A percentile compares a stretch with the other conserved stretches of the same genome.
Evolutionary conservation across 106 monocot species (phyloP).

Genomic region (Dioscorea dumetorum): DNA sequence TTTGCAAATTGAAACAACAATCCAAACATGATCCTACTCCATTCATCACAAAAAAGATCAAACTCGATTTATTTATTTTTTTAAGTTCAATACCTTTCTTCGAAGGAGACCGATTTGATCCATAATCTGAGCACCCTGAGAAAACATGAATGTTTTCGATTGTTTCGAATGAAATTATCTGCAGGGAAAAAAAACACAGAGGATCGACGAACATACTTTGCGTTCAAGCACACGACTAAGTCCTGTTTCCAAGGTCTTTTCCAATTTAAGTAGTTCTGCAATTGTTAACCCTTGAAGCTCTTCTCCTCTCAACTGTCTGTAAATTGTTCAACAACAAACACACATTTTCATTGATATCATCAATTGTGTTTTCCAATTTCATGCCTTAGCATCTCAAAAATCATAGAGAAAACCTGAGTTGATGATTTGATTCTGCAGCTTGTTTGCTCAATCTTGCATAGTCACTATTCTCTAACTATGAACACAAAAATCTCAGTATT

Average conservation of each 20-base stretch:
- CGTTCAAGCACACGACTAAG: slow-evolving; percentile 30
- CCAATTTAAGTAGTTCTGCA: slow-evolving; percentile 51
- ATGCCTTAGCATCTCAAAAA: neutral
- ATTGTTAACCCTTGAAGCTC: slow-evolving; percentile 52
- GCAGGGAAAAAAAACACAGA: neutral
- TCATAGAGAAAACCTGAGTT: slow-evolving; percentile 31
- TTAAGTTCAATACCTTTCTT: slow-evolving; percentile 40
- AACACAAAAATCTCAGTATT: neutral
- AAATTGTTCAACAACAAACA: neutral
- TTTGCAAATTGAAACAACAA: neutral
- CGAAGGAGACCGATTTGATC: slow-evolving; percentile 45
- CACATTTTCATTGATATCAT: neutral
- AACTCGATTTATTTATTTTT: neutral
- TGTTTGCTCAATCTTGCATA: slow-evolving; percentile 35
- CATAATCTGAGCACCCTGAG: slow-evolving; percentile 42
- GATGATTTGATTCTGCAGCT: slow-evolving; percentile 34
- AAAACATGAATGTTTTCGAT: neutral
- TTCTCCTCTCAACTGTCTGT: slow-evolving; percentile 69
- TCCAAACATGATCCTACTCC: too few relatives aligned
- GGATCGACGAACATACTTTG: slow-evolving; percentile 28
- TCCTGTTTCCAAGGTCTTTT: slow-evolving; percentile 54
- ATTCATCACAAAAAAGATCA: neutral
- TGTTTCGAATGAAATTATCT: neutral
- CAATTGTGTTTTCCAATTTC: neutral
- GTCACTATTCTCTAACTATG: slow-evolving; percentile 33